phyloP scores from a whole-genome alignment of 148 eudicot genomes.

The Silene uniflora region DNA sequence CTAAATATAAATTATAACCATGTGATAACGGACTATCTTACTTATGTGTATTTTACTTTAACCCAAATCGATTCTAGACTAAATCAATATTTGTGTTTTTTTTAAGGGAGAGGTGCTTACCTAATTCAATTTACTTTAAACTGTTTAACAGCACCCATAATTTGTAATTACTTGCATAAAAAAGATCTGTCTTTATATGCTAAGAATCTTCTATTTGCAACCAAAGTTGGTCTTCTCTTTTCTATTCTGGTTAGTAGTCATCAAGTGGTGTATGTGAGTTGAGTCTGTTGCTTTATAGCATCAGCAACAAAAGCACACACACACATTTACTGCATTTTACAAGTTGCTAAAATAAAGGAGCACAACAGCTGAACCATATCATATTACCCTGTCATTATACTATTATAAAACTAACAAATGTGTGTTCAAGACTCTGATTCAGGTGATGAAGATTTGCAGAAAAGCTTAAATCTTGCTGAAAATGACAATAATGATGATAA shows the following conservation, averaged over 20 bases:
- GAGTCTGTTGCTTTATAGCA: slow-evolving; percentile 23
- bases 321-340: slow-evolving; percentile 8
- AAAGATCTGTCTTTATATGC: slow-evolving; percentile 26
- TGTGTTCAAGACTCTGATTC: slow-evolving; percentile 51
- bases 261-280: slow-evolving; percentile 8
- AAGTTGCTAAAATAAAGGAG: slow-evolving; percentile 9
- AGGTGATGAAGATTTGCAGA: slow-evolving; percentile 28
- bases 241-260: neutral
- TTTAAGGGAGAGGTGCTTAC: neutral
- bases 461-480: slow-evolving; percentile 15
- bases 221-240: neutral
- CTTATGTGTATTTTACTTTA: no score
- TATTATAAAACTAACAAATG: slow-evolving; percentile 30
- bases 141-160: neutral
- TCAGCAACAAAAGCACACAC: slow-evolving; percentile 23
- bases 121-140: neutral
- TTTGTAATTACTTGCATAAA: neutral
- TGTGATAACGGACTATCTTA: no score
- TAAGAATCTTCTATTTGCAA: slow-evolving; percentile 28
- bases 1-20: no score
- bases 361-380: slow-evolving; percentile 16
- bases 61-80: no score
- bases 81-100: no score
- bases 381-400: neutral
- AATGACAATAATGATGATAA: neutral